Evolutionary conservation across 2,329 filamentous ascomycete species (phyloP).

Genomic region (Phyllosticta citribraziliensis): DNA sequence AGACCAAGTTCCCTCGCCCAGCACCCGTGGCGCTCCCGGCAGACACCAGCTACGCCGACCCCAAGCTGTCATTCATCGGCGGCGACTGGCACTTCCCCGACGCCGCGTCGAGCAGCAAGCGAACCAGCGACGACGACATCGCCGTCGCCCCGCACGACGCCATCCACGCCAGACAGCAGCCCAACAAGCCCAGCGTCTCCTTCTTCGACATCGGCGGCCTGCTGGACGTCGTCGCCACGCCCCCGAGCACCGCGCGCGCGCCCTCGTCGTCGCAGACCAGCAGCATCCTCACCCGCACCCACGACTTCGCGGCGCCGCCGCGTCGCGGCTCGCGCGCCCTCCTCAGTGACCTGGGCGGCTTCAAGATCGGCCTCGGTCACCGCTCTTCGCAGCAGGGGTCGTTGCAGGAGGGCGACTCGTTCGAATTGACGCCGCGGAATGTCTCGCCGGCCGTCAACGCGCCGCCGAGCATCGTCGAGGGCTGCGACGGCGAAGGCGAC

Average conservation of each 20-base stretch:
- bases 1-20: constrained; percentile 11
- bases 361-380: constrained; percentile 11
- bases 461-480: not conserved
- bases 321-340: constrained; percentile 22
- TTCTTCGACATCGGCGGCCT: constrained; percentile 82
- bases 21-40: constrained; percentile 17
- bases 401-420: constrained; percentile 4
- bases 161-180: constrained; percentile 22
- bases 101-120: constrained; percentile 13
- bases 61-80: constrained; percentile 5
- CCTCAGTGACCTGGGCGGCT: constrained; percentile 23
- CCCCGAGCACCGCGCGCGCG: constrained; percentile 9
- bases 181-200: constrained; percentile 51
- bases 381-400: constrained; percentile 4
- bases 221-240: constrained; percentile 40
- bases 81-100: constrained; percentile 26
- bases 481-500: not conserved
- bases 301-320: constrained; percentile 30
- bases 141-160: not conserved
- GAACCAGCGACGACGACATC: constrained; percentile 15
- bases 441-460: not conserved
- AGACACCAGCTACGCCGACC: constrained; percentile 13
- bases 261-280: constrained; percentile 22
- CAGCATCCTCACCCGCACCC: constrained; percentile 23
- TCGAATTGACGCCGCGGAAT: constrained; percentile 8